Conservation (phyloP, 768 basidiomycete genomes). For the Nidularia sp. region DNA sequence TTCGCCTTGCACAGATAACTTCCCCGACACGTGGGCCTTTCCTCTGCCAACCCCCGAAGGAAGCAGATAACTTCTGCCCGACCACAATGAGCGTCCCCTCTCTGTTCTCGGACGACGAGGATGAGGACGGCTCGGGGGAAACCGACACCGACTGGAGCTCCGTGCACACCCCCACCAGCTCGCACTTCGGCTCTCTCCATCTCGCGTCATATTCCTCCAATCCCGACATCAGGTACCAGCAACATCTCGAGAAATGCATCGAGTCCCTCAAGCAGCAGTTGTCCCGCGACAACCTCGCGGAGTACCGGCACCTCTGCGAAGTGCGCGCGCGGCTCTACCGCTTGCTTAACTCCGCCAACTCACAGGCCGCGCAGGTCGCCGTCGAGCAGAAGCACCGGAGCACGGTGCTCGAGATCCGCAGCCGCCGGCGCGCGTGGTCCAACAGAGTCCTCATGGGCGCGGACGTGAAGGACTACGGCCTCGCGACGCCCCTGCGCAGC, state of each 20-base stretch:
- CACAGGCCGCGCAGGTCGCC: slow-evolving; percentile 32
- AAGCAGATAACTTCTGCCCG: slow-evolving; percentile 19
- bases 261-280: slow-evolving; percentile 22
- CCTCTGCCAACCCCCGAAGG: slow-evolving; percentile 4
- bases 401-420: slow-evolving; percentile 50
- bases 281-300: slow-evolving; percentile 22
- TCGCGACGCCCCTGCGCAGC: slow-evolving; percentile 45
- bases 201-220: not conserved
- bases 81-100: slow-evolving; percentile 28
- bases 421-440: slow-evolving; percentile 65
- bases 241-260: slow-evolving; percentile 4
- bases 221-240: slow-evolving; percentile 2
- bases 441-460: slow-evolving; percentile 34
- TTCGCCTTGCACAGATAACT: not conserved
- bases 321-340: slow-evolving; percentile 32
- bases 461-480: slow-evolving; percentile 24
- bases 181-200: slow-evolving; percentile 15
- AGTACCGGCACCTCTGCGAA: slow-evolving; percentile 27
- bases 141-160: slow-evolving; percentile 48
- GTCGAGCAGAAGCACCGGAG: slow-evolving; percentile 35
- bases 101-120: slow-evolving; percentile 36
- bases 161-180: slow-evolving; percentile 39
- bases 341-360: slow-evolving; percentile 35
- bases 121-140: slow-evolving; percentile 14
- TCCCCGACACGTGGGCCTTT: not conserved